Base-by-base conservation (phyloP, 441 rosid species). In the Omphalea diandra region DNA sequence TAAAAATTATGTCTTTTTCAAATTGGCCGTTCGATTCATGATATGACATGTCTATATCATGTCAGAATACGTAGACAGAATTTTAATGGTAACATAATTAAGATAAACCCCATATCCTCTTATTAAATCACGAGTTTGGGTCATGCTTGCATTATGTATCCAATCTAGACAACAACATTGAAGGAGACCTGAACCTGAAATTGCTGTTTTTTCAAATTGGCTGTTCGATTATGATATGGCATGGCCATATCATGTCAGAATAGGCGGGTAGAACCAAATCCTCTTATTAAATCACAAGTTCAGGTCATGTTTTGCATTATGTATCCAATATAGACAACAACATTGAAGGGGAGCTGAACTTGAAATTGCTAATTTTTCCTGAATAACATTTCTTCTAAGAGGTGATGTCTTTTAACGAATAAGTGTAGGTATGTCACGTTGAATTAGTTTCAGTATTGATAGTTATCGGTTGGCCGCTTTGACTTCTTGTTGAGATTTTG, bases 361-460 rank as follows among this genome's bases (percentile, higher is more conserved):
- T 41, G 36, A n/a, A 5, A 44, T 68, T 56, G 32, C 54, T 12
- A 41, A 26, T 63, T 18, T 63, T 31, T 2, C 22, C 7, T 31
- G 31, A n/a, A 14, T 65, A 31, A n/a, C 31, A 24, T n/a, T 15
- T 64, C n/a, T 29, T 17, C 18, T 24, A 33, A 49, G 61, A 29
- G 61, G 20, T 56, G 17, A 29, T 31, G 9, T 46, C 12, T 69
- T 33, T 44, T 12, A 27, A n/a, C 26, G 53, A 41, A 67, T 35
- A n/a, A 31, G 29, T 6, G 7, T 44, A 43, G 53, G 27, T 11
- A 26, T 49, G 46, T 41, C 22, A 31, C 22, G 44, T 44, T 57
- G 36, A 41, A 52, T 54, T 58, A 38, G 40, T 36, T 33, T 58
- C 17, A 65, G 33, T 53, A 53, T 36, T 27, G 71, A 60, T 43